Base-by-base conservation (phyloP, 1,284 basidiomycete genomes). In the Leccinum insigne region DNA sequence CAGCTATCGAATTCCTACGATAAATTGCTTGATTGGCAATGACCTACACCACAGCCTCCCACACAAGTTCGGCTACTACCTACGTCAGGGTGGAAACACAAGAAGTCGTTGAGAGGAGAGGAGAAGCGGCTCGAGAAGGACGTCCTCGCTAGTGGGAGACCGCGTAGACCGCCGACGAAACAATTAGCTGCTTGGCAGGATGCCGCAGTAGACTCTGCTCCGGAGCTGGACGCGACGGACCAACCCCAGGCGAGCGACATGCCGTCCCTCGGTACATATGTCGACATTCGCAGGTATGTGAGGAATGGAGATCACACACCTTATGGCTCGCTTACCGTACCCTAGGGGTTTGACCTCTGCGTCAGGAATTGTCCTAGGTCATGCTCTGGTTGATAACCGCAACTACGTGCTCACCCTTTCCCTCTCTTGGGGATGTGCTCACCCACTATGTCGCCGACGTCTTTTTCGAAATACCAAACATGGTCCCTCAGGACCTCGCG, bases 271-370 rank as follows among this genome's bases (percentile, higher is more conserved):
- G 89, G 89, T 0, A 81, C 86, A 16, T 86, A 89, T 62, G 78
- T 91, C 32, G 89, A 91, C 69, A 72, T 87, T 40, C 81, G 89
- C 67, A 83, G 83, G 89, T 87, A 69, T 64, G 82, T 76, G 16
- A 11, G 35, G 3, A 44, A 42, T 63, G 4, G 7, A 66, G 54
- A 49, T 26, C 26, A 57, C 35, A n/a, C 65, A 35, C 32, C 29
- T 35, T 11, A 59, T 26, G 13, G 56, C 62, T 62, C 44, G 54
- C 64, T 75, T 56, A 72, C 35, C n/a, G 14, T 65, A 54, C 14
- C 61, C 13, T 60, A 90, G 88, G 69, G 85, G 84, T 69, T 72
- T 79, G 47, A 71, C 75, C 5, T 64, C 71, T 3, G 70, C 74
- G 8, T 79, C 83, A 49, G 87, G 82, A 21, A 78, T 91, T 21